Percentiles rank a stretch among this genome's conserved stretches.
These are phyloP conservation scores for Coniella vitis DNA, from an alignment of 2,329 filamentous ascomycete genomes.

Conservation along the genomic window DNA sequence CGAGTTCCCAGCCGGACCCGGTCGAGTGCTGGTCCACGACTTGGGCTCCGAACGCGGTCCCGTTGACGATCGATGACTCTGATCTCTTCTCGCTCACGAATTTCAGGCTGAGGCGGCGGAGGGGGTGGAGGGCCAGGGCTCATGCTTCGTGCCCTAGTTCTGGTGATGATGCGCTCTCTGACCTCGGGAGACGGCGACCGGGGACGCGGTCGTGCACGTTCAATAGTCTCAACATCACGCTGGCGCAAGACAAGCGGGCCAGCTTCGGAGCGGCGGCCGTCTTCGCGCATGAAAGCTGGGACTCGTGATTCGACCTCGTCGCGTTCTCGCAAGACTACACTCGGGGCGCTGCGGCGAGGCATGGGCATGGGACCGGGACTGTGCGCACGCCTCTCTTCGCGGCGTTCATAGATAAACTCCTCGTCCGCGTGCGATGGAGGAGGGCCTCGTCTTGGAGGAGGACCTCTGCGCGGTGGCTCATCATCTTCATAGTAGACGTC, in stretches of 20 bases:
- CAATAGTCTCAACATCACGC: constrained; percentile 48
- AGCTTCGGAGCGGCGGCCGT: constrained; percentile 38
- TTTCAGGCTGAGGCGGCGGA: constrained; percentile 23
- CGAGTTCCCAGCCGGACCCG: constrained; percentile 23
- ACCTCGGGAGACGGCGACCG: constrained; percentile 36
- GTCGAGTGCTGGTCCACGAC: constrained; percentile 15
- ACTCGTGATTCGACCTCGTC: constrained; percentile 37
- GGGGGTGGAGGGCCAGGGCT: constrained; percentile 25
- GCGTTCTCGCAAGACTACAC: constrained; percentile 35
- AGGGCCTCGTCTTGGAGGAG: constrained; percentile 7
- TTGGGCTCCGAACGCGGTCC: constrained; percentile 24
- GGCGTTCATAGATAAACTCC: constrained; percentile 16
- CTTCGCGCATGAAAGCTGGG: constrained; percentile 46
- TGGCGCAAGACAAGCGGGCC: constrained; percentile 48
- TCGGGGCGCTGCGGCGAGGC: constrained; percentile 23
- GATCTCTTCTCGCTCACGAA: constrained; percentile 25
- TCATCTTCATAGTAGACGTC: constrained; percentile 36
- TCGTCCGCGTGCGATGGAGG: constrained; percentile 12
- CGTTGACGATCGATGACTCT: constrained; percentile 25
- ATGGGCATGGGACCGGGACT: constrained; percentile 9
- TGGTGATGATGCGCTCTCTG: constrained; percentile 34
- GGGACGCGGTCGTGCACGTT: constrained; percentile 38
- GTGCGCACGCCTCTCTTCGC: constrained; percentile 11
- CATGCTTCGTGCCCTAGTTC: constrained; percentile 35
- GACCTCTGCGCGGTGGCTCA: constrained; percentile 11